phyloP scores from a whole-genome alignment of 2,329 filamentous ascomycete species.

The Penicillium sp. region DNA sequence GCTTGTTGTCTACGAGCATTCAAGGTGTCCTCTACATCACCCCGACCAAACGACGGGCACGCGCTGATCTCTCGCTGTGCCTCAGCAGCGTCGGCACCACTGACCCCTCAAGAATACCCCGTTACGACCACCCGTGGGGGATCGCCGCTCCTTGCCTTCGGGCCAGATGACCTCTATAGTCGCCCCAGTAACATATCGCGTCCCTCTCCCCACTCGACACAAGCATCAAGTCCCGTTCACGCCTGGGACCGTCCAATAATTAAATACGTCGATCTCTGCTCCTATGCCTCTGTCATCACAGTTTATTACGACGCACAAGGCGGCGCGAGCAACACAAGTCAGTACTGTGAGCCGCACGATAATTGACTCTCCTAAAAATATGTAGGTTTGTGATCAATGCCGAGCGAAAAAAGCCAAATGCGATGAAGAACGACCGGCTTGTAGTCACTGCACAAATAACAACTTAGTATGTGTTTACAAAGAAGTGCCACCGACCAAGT shows the following conservation, averaged over 20 bases:
- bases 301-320: constrained; percentile 33
- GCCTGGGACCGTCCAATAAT: constrained; percentile 33
- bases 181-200: constrained; percentile 33
- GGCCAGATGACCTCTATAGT: constrained; percentile 34
- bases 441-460: constrained; percentile 83
- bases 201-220: constrained; percentile 29
- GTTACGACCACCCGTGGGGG: constrained; percentile 34
- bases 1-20: constrained; percentile 30
- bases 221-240: constrained; percentile 28
- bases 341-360: too few species aligned
- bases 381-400: constrained; percentile 90
- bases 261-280: constrained; percentile 30
- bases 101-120: constrained; percentile 30
- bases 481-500: constrained; percentile 90
- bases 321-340: constrained; percentile 43
- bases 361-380: too few species aligned
- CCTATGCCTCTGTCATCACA: constrained; percentile 31
- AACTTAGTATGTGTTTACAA: constrained; percentile 80
- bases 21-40: constrained; percentile 31
- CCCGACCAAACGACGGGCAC: constrained; percentile 30
- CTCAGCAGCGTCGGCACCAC: constrained; percentile 25
- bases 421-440: constrained; percentile 79
- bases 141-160: constrained; percentile 33
- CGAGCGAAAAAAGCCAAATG: constrained; percentile 86
- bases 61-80: constrained; percentile 30